Conservation (phyloP, 108 stramenopile species). For the Nitzschia sp. region DNA sequence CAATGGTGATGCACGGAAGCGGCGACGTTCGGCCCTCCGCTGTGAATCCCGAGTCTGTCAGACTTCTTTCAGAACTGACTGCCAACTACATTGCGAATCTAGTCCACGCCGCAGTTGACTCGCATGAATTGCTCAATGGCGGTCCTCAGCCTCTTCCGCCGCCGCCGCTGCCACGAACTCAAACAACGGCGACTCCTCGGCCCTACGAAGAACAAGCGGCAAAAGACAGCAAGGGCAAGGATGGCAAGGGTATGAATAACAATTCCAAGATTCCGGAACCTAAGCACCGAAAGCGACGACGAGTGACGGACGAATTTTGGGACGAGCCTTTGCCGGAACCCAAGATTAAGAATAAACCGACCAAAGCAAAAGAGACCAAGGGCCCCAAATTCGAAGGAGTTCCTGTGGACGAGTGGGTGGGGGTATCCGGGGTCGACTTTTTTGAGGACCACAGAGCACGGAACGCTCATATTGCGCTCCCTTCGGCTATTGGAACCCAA, state of each 20-base stretch:
- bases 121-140: slow-evolving; percentile 73
- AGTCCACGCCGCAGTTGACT: slow-evolving; percentile 73
- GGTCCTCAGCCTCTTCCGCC: slow-evolving; percentile 40
- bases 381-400: slow-evolving; percentile 19
- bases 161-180: slow-evolving; percentile 21
- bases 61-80: slow-evolving; percentile 62
- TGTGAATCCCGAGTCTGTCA: slow-evolving; percentile 58
- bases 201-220: not conserved
- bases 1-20: slow-evolving; percentile 76
- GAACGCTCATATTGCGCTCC: slow-evolving; percentile 48
- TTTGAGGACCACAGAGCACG: slow-evolving; percentile 54
- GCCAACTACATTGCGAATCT: slow-evolving; percentile 68
- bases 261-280: slow-evolving; percentile 15
- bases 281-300: slow-evolving; percentile 25
- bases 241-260: not conserved
- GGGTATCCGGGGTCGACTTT: slow-evolving; percentile 68
- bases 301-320: slow-evolving; percentile 60
- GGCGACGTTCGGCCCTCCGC: slow-evolving; percentile 67
- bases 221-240: not conserved
- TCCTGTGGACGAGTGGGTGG: slow-evolving; percentile 45
- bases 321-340: slow-evolving; percentile 74
- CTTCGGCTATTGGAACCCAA: slow-evolving; percentile 60
- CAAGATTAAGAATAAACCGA: slow-evolving; percentile 41
- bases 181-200: not conserved
- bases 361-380: slow-evolving; percentile 12